These are phyloP conservation scores for Gigaspora rosea DNA, from an alignment of 192 early-diverging fungal species.

Conservation along the genomic window DNA sequence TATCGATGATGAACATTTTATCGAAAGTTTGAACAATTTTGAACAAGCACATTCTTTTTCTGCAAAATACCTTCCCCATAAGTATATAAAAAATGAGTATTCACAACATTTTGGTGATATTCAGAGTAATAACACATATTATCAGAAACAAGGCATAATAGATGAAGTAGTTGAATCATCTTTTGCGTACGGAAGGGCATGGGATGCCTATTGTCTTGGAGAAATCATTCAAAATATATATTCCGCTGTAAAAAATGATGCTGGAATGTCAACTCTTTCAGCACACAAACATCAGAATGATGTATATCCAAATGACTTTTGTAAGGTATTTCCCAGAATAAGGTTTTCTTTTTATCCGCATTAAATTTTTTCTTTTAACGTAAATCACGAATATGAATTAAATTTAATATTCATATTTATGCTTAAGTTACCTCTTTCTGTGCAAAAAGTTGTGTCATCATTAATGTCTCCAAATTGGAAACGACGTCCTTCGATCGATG, in stretches of 20 bases:
- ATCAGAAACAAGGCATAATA: background rate
- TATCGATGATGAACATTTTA: constrained; percentile 47
- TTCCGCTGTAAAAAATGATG: constrained; percentile 36
- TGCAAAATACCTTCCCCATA: constrained; percentile 42
- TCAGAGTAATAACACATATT: background rate
- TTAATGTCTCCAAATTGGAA: constrained; percentile 49
- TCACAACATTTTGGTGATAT: background rate
- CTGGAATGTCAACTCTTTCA: constrained; percentile 27
- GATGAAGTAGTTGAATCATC: background rate
- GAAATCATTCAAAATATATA: constrained; percentile 51
- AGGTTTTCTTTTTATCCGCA: no score
- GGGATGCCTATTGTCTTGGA: constrained; percentile 56
- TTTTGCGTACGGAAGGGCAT: constrained; percentile 52
- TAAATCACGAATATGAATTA: background rate
- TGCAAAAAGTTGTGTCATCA: constrained; percentile 46
- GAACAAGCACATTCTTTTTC: constrained; percentile 53
- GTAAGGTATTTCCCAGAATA: no score
- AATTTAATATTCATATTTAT: constrained; percentile 2
- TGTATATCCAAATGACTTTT: no score
- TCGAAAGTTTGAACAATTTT: constrained; percentile 52
- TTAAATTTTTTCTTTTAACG: background rate
- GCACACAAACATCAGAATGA: background rate
- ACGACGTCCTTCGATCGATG: constrained; percentile 50
- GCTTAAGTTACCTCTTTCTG: constrained; percentile 47
- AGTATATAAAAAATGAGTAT: background rate